These are phyloP conservation scores for Coemansia brasiliensis DNA, from an alignment of 192 early-diverging fungal species.

Conservation along the genomic window DNA sequence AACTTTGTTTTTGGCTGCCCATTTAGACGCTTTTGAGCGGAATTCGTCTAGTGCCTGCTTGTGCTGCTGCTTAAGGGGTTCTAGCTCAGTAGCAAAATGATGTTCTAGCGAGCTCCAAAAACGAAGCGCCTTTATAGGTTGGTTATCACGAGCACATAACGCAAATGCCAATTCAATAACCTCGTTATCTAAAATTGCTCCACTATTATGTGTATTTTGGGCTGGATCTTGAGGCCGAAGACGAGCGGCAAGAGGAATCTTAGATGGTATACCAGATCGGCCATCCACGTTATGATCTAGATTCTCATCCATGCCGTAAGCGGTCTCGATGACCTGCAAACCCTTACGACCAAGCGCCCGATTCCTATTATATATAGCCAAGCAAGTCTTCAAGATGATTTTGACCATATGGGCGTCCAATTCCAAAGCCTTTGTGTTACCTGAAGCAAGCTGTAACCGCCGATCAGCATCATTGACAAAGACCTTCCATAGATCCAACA, in stretches of 20 bases:
- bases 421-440: conserved; percentile 22
- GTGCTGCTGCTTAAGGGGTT: conserved; percentile 7
- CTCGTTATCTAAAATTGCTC: conserved; percentile 18
- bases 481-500: conserved; percentile 26
- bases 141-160: conserved; percentile 32
- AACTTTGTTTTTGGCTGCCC: too few species aligned
- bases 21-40: not conserved
- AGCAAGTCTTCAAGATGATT: conserved; percentile 40
- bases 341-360: conserved; percentile 41
- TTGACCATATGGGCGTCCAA: conserved; percentile 33
- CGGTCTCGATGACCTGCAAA: conserved; percentile 24
- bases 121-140: conserved; percentile 41
- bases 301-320: conserved; percentile 30
- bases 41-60: conserved; percentile 1
- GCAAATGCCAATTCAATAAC: conserved; percentile 33
- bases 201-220: not conserved
- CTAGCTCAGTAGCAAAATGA: conserved; percentile 22
- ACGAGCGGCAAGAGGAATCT: conserved; percentile 17
- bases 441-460: conserved; percentile 4
- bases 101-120: conserved; percentile 45
- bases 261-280: not conserved
- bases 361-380: conserved; percentile 28
- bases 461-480: conserved; percentile 30
- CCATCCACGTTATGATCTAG: not conserved
- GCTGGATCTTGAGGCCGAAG: not conserved